Conservation (phyloP, 805 yeast species). For the Starmerella potacharoeniae region DNA sequence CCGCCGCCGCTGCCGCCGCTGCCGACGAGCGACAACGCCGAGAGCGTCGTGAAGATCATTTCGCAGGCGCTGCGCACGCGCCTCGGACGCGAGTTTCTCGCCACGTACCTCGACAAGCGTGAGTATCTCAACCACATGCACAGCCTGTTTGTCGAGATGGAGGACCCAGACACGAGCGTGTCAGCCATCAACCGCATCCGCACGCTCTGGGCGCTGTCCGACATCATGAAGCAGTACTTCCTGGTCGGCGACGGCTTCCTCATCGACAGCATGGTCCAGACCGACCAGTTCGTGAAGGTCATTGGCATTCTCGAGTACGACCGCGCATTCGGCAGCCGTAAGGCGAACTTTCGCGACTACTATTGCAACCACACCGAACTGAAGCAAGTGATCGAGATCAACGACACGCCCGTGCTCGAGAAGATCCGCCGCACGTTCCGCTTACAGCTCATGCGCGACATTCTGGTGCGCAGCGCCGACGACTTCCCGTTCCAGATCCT, state of each 20-base stretch:
- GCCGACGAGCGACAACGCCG: conserved; percentile 43
- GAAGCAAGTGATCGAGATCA: conserved; percentile 60
- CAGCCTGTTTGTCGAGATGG: conserved; percentile 37
- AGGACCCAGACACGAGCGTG: conserved; percentile 25
- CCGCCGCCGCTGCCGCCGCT: conserved; percentile 60
- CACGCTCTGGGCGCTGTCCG: conserved; percentile 56
- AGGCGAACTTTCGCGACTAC: conserved; percentile 68
- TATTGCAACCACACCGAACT: conserved; percentile 46
- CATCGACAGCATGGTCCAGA: conserved; percentile 46
- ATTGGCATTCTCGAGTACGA: conserved; percentile 79
- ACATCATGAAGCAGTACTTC: conserved; percentile 54
- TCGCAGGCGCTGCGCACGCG: conserved; percentile 51
- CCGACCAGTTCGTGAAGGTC: conserved; percentile 43
- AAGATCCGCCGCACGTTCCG: conserved; percentile 66
- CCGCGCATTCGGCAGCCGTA: conserved; percentile 67
- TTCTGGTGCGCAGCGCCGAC: conserved; percentile 68
- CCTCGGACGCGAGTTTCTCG: conserved; percentile 50
- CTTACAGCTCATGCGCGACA: conserved; percentile 74
- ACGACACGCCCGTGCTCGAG: conserved; percentile 37
- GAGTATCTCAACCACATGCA: conserved; percentile 45
- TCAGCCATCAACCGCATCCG: conserved; percentile 32
- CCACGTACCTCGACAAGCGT: conserved; percentile 42
- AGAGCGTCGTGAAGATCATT: conserved; percentile 43
- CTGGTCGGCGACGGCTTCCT: conserved; percentile 59
- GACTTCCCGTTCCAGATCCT: conserved; percentile 64